phyloP scores from a whole-genome alignment of 805 yeast species.

The Myxozyma lipomycoides region DNA sequence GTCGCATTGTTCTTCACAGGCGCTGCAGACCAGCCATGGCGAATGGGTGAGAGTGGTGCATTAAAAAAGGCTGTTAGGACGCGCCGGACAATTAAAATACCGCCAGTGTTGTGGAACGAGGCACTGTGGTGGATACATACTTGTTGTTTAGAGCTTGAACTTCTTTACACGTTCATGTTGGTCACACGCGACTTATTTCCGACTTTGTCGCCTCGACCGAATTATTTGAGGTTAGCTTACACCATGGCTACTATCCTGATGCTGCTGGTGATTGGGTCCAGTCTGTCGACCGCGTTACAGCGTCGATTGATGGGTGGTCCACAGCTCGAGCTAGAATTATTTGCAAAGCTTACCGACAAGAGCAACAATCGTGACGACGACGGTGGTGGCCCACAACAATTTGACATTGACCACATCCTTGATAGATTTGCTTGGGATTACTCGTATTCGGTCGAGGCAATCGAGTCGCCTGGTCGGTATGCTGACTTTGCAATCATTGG shows the following conservation, averaged over 20 bases:
- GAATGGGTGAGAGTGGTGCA: background rate
- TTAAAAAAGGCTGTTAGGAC: background rate
- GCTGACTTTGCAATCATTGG: background rate
- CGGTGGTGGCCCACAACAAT: background rate
- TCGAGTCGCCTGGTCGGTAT: background rate
- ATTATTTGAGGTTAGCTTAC: background rate
- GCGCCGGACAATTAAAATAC: background rate
- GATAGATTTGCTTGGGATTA: background rate
- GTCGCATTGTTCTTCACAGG: background rate
- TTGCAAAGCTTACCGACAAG: background rate
- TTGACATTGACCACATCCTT: background rate
- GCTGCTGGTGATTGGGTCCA: background rate
- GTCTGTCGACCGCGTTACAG: background rate
- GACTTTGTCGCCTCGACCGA: background rate
- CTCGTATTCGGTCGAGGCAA: constrained; percentile 1
- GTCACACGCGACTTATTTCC: background rate
- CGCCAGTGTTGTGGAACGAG: background rate
- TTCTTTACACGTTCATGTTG: background rate
- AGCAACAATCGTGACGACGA: background rate
- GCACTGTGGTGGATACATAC: background rate
- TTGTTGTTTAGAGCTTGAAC: background rate
- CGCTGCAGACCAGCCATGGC: background rate
- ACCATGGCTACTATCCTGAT: background rate
- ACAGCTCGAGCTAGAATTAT: background rate
- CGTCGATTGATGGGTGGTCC: background rate